phyloP scores from a whole-genome alignment of 2,329 filamentous ascomycete species.

The Fusarium camptoceras region DNA sequence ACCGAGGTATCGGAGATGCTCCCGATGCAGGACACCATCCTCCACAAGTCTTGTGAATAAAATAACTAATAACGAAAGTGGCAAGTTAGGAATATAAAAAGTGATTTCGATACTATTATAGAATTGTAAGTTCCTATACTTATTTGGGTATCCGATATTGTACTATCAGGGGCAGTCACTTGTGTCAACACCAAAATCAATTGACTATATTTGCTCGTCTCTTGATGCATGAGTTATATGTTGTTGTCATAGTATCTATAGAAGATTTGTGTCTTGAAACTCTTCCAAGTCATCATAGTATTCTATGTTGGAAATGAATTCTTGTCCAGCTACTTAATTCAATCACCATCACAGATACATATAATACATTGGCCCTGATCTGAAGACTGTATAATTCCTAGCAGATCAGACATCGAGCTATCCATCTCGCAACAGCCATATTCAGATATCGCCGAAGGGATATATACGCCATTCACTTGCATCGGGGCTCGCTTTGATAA shows the following conservation, averaged over 20 bases:
- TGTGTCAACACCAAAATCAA: not conserved
- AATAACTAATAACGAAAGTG: not conserved
- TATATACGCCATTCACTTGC: not conserved
- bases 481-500: not conserved
- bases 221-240: not conserved
- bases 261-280: not conserved
- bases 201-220: not conserved
- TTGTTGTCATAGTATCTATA: not conserved
- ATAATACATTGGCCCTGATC: not conserved
- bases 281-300: not conserved
- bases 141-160: not conserved
- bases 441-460: not conserved
- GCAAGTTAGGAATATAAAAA: not conserved
- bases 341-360: not conserved
- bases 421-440: not conserved
- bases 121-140: not conserved
- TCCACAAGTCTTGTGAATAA: not conserved
- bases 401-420: not conserved
- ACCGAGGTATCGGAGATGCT: slow-evolving; percentile 22
- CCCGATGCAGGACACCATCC: slow-evolving; percentile 3
- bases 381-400: not conserved
- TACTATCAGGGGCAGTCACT: not conserved
- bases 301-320: not conserved
- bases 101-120: not conserved
- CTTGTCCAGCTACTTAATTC: not conserved